Evolutionary conservation across 805 yeast genomes (phyloP).

Genomic region (Yamadazyma endophytica): DNA sequence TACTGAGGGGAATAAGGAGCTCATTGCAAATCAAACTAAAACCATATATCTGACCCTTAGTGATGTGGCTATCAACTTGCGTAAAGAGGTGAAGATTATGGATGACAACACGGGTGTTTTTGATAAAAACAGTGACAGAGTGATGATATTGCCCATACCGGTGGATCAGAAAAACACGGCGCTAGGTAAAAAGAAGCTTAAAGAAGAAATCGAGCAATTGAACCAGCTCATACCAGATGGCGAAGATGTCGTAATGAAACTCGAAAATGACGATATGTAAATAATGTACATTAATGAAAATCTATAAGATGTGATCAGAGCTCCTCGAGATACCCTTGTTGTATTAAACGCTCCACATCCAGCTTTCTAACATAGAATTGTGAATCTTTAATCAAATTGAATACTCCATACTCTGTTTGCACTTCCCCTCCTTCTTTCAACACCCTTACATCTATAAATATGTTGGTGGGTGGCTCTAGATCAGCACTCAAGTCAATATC

Average conservation of each 20-base stretch:
- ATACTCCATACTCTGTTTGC: constrained; percentile 95
- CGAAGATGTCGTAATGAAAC: background rate
- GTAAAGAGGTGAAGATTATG: constrained; percentile 63
- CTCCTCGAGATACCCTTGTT: constrained; percentile 88
- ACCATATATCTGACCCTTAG: constrained; percentile 53
- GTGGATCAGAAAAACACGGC: constrained; percentile 69
- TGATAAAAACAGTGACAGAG: constrained; percentile 38
- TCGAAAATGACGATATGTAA: too few species aligned
- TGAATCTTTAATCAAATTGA: constrained; percentile 86
- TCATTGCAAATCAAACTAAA: constrained; percentile 42
- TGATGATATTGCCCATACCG: constrained; percentile 61
- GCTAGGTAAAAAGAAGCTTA: constrained; percentile 57
- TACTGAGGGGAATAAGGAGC: constrained; percentile 23
- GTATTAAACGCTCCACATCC: constrained; percentile 90
- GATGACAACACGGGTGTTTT: constrained; percentile 55
- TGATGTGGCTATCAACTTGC: constrained; percentile 51
- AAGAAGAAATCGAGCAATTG: constrained; percentile 36
- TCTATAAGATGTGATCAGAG: constrained; percentile 36
- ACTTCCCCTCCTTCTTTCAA: constrained; percentile 94
- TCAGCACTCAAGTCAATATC: constrained; percentile 87
- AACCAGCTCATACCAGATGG: constrained; percentile 9
- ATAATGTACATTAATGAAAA: background rate
- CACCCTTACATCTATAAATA: constrained; percentile 91
- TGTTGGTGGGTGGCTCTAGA: constrained; percentile 85
- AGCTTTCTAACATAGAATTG: constrained; percentile 92